Evolutionary conservation across 2,329 filamentous ascomycete species (phyloP).

Genomic region (Trichoderma atrobrunneum): DNA sequence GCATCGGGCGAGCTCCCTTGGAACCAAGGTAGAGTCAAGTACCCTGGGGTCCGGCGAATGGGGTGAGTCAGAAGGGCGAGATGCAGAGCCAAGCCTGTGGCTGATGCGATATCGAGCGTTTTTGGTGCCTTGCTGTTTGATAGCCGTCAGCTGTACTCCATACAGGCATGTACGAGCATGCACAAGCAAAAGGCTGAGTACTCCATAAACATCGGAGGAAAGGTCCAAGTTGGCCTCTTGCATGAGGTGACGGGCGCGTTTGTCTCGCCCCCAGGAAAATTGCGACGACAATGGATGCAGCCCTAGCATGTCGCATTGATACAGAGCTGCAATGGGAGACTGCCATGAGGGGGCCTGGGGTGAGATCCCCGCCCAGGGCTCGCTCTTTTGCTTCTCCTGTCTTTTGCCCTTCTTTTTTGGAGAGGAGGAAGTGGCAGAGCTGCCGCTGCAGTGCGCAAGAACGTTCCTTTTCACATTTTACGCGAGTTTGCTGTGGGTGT

Average conservation of each 20-base stretch:
- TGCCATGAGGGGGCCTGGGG: background rate
- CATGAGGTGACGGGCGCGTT: constrained; percentile 17
- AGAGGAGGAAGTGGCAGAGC: background rate
- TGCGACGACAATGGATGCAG: constrained; percentile 9
- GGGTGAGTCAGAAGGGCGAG: constrained; percentile 16
- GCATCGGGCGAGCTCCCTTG: constrained; percentile 7
- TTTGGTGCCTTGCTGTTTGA: constrained; percentile 4
- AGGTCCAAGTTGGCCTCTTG: constrained; percentile 16
- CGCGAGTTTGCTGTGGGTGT: constrained; percentile 1
- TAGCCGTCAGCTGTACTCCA: background rate
- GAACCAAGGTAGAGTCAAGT: background rate
- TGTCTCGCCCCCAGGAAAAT: constrained; percentile 1
- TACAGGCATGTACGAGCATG: background rate
- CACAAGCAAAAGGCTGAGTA: background rate
- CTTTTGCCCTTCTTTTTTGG: background rate
- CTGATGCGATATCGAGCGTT: constrained; percentile 12
- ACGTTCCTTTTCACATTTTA: background rate
- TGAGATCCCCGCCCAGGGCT: constrained; percentile 9
- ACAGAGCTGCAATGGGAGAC: background rate
- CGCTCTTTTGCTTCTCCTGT: background rate
- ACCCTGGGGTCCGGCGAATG: background rate
- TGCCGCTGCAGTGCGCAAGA: background rate
- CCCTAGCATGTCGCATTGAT: constrained; percentile 4
- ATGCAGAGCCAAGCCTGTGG: constrained; percentile 9
- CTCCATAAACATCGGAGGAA: constrained; percentile 9